Percentiles rank a stretch among this genome's conserved stretches.
Conservation (phyloP, 495 filamentous ascomycete genomes). For the Tetracladium marchalianum region DNA sequence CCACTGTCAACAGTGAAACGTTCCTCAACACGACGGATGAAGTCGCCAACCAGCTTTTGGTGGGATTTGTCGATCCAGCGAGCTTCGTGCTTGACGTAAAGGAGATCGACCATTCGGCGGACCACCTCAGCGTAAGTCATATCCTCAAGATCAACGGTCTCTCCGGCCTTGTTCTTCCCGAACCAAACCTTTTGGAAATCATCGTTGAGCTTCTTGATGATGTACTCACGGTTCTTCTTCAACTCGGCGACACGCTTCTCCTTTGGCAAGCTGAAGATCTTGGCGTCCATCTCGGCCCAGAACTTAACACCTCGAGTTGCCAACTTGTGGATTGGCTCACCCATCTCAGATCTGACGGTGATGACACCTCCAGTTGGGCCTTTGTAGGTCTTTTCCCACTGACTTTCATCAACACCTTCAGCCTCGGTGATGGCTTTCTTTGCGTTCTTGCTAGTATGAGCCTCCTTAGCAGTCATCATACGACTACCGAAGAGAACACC, state of each 20-base stretch:
- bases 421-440: constrained; percentile 95
- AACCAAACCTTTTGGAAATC: constrained; percentile 99
- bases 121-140: constrained; percentile 96
- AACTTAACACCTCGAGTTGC: constrained; percentile 90
- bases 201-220: constrained; percentile 95
- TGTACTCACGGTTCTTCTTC: constrained; percentile 85
- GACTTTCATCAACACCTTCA: constrained; percentile 70
- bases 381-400: constrained; percentile 98
- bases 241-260: constrained; percentile 86
- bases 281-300: constrained; percentile 97
- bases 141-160: constrained; percentile 90
- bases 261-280: constrained; percentile 94
- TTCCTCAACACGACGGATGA: constrained; percentile 92
- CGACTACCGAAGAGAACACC: constrained; percentile 84
- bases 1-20: constrained; percentile 65
- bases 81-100: constrained; percentile 89
- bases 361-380: constrained; percentile 85
- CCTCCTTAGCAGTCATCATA: constrained; percentile 92
- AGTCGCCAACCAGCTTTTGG: constrained; percentile 75
- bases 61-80: constrained; percentile 91
- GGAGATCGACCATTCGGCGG: constrained; percentile 87
- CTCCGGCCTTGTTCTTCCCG: constrained; percentile 70
- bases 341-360: constrained; percentile 98
- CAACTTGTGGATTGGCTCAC: constrained; percentile 96
- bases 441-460: constrained; percentile 82